phyloP scores from a whole-genome alignment of 345 rosid species.

The Populus deltoides region DNA sequence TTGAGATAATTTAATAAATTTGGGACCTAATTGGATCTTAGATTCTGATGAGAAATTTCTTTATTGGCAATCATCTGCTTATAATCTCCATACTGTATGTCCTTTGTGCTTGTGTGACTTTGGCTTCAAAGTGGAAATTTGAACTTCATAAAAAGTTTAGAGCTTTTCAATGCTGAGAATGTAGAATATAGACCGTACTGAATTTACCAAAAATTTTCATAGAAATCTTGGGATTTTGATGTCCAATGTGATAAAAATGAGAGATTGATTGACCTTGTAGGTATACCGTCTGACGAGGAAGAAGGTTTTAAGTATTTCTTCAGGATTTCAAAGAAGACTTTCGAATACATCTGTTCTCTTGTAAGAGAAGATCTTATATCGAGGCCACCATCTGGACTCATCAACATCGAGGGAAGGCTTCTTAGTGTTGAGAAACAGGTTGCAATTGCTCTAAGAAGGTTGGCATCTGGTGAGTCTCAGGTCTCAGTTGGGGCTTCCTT shows the following conservation, averaged over 20 bases:
- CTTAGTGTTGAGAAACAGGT: slow-evolving; percentile 96
- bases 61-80: background rate
- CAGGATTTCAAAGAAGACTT: slow-evolving; percentile 76
- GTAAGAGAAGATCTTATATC: slow-evolving; percentile 87
- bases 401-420: slow-evolving; percentile 95
- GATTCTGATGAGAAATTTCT: background rate
- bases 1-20: background rate
- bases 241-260: background rate
- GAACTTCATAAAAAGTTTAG: background rate
- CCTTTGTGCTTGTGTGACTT: background rate
- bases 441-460: slow-evolving; percentile 78
- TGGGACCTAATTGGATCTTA: background rate
- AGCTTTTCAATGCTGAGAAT: background rate
- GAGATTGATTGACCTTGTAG: slow-evolving; percentile 24
- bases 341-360: slow-evolving; percentile 79
- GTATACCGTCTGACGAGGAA: slow-evolving; percentile 58
- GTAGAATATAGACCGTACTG: background rate
- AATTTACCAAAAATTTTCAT: background rate
- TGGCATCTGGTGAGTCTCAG: slow-evolving; percentile 96
- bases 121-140: background rate
- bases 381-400: slow-evolving; percentile 90
- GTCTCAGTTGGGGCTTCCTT: slow-evolving; percentile 90
- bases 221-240: no score
- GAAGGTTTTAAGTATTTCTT: slow-evolving; percentile 92
- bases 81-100: background rate